Evolutionary conservation across 2,329 filamentous ascomycete species (phyloP).

Genomic region (Fusarium virguliforme): DNA sequence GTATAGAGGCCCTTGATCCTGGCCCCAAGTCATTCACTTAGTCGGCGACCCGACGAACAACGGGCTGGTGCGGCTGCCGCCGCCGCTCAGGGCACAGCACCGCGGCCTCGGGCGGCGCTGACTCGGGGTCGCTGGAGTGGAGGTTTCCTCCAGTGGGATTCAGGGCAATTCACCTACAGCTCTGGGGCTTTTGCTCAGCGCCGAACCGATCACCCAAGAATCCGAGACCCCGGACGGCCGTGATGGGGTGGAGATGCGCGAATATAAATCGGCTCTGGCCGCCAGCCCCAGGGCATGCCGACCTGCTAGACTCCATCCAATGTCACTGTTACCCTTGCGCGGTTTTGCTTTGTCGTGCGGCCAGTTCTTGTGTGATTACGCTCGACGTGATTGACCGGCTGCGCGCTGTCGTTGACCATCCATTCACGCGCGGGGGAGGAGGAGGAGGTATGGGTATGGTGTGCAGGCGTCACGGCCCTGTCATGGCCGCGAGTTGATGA

Average conservation of each 20-base stretch:
- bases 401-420: background rate
- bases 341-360: slow-evolving; percentile 13
- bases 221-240: slow-evolving; percentile 38
- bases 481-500: slow-evolving; percentile 16
- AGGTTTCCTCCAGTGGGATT: slow-evolving; percentile 33
- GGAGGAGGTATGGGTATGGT: background rate
- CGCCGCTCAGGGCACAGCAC: slow-evolving; percentile 1
- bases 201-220: slow-evolving; percentile 7
- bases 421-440: background rate
- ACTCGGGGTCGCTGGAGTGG: slow-evolving; percentile 18
- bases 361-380: slow-evolving; percentile 19
- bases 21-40: slow-evolving; percentile 22
- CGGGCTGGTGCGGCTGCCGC: slow-evolving; percentile 5
- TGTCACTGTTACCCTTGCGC: slow-evolving; percentile 36
- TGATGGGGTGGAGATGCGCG: slow-evolving; percentile 56
- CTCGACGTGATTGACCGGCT: slow-evolving; percentile 14
- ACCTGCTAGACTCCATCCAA: slow-evolving; percentile 35
- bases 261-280: slow-evolving; percentile 55
- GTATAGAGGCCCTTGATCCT: slow-evolving; percentile 6
- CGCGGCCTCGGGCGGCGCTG: slow-evolving; percentile 23
- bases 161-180: slow-evolving; percentile 31
- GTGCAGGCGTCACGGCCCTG: slow-evolving; percentile 23
- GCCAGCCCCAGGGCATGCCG: slow-evolving; percentile 30
- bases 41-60: background rate
- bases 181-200: background rate